Conservation (phyloP, 371 early-diverging fungal species). For the Mucor saturninus region DNA sequence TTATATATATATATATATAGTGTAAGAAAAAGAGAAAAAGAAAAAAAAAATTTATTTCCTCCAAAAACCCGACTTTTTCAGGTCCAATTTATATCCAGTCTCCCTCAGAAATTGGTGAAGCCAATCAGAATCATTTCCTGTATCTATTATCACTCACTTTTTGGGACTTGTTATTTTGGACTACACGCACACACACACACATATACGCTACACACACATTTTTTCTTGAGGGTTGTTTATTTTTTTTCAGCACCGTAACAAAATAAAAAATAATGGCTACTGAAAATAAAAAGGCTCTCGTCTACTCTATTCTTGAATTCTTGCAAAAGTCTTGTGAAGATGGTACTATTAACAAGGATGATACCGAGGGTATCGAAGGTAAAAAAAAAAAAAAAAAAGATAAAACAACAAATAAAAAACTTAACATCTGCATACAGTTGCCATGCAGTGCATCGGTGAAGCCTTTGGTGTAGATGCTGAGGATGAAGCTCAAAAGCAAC, state of each 20-base stretch:
- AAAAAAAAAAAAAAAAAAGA: conserved; percentile 10
- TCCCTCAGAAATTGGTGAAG: too few relatives aligned
- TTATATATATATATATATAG: too few relatives aligned
- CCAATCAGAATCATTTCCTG: background rate
- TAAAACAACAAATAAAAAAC: background rate
- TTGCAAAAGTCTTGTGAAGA: conserved; percentile 80
- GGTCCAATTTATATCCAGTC: background rate
- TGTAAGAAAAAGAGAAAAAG: conserved; percentile 2
- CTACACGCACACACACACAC: too few relatives aligned
- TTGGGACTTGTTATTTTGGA: too few relatives aligned
- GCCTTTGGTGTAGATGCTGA: conserved; percentile 86
- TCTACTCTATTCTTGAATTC: conserved; percentile 90
- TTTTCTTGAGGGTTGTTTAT: too few relatives aligned
- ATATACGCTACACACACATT: too few relatives aligned
- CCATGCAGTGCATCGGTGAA: conserved; percentile 94
- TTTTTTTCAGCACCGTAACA: background rate
- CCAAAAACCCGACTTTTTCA: conserved; percentile 5
- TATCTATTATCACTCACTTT: background rate
- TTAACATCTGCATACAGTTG: conserved; percentile 48
- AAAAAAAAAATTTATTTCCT: background rate
- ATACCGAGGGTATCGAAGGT: conserved; percentile 92
- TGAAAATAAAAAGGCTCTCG: conserved; percentile 81
- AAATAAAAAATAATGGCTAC: conserved; percentile 18
- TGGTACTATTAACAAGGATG: conserved; percentile 80
- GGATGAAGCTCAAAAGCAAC: conserved; percentile 68